Evolutionary conservation across 768 basidiomycete genomes (phyloP), one percentile per base, ranked within the genome.

Genomic region (Mrakia gelida): DNA sequence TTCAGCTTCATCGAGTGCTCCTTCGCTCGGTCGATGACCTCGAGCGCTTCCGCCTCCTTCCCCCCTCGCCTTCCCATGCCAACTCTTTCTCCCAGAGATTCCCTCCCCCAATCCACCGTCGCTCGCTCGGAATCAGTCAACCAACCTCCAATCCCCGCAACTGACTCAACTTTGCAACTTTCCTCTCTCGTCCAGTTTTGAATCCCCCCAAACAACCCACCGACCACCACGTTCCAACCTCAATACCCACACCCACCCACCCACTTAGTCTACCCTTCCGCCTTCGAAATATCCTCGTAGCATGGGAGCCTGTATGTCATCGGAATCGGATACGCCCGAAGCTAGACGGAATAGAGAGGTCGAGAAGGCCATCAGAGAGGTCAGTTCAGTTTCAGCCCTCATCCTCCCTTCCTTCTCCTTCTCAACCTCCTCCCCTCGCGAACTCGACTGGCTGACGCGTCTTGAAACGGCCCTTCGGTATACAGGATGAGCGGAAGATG

Each of bases 251-350:
- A 54, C 23, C 56, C 23, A 56, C 38, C 67, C 16, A 52, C n/a
- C 30, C 71, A 30, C 71, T 8, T 38, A 32, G 38, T 41, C 6
- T 30, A 63, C 62, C 32, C 32, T 38, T 30, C 30, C 32, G 11
- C 18, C 65, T 0, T n/a, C n/a, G n/a, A 13, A 0, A 26, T 21
- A 43, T 26, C 41, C 21, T 26, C 28, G 7, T 6, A 26, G 10
- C 43, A 92, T 93, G 92, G 94, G 94, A 79, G 88, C 89, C 54
- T 95, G 93, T 83, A 85, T 93, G 82, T 94, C 93, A 34, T 86
- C 91, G 0, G 86, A 86, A 8, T 84, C 87, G 2, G 92, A 91
- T 72, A 86, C 91, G 10, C 86, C 88, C 15, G 92, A 93, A 73
- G 88, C 90, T 61, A 73, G 80, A 56, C 75, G 83, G 79, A 83